Conservation (phyloP, 1,139 yeast genomes). For the Ashbya aceris region DNA sequence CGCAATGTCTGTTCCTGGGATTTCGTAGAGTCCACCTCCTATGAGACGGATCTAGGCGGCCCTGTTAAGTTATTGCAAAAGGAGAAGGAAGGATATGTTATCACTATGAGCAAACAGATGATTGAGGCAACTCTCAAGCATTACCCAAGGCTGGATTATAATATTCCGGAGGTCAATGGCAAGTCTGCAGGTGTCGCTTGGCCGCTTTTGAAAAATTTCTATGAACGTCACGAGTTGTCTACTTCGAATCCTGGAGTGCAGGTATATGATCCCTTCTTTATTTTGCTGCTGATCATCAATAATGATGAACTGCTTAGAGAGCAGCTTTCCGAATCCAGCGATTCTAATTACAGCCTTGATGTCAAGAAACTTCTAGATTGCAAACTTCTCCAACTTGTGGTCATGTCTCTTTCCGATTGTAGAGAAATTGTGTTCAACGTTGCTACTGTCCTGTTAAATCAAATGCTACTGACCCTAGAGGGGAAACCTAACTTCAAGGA, state of each 20-base stretch:
- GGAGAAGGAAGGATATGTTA: slow-evolving; percentile 42
- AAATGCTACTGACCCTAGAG: slow-evolving; percentile 34
- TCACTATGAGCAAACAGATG: slow-evolving; percentile 45
- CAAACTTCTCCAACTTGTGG: slow-evolving; percentile 46
- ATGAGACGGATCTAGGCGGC: slow-evolving; percentile 38
- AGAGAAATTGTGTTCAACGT: slow-evolving; percentile 47
- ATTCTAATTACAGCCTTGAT: slow-evolving; percentile 35
- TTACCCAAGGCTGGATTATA: slow-evolving; percentile 22
- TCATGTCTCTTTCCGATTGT: slow-evolving; percentile 42
- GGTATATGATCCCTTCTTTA: slow-evolving; percentile 53
- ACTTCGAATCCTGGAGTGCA: slow-evolving; percentile 15
- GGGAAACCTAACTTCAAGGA: slow-evolving; percentile 44
- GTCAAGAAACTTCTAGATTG: slow-evolving; percentile 52
- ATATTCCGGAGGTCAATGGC: slow-evolving; percentile 18
- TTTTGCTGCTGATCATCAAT: slow-evolving; percentile 47
- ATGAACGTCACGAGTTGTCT: slow-evolving; percentile 15
- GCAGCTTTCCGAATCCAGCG: slow-evolving; percentile 27
- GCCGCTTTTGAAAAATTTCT: slow-evolving; percentile 28
- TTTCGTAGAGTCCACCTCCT: slow-evolving; percentile 37
- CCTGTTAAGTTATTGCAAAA: slow-evolving; percentile 39
- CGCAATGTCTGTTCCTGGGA: slow-evolving; percentile 58
- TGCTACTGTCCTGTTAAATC: slow-evolving; percentile 35
- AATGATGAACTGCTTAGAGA: slow-evolving; percentile 49
- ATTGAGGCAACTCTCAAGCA: slow-evolving; percentile 41
- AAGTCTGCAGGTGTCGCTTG: slow-evolving; percentile 11